These are phyloP conservation scores for Phytophthora lateralis DNA, from an alignment of 352 stramenopile genomes.

Conservation along the genomic window DNA sequence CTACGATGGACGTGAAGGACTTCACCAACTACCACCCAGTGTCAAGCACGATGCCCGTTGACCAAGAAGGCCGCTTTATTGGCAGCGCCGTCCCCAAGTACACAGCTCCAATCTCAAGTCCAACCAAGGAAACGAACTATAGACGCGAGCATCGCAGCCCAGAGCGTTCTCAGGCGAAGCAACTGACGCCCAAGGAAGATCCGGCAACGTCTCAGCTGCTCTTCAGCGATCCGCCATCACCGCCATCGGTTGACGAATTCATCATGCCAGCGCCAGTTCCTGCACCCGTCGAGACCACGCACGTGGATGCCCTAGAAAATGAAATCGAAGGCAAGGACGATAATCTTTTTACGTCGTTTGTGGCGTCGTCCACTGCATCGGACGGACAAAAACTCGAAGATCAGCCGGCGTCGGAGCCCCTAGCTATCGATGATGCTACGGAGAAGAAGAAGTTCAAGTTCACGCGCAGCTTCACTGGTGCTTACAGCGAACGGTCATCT, in stretches of 20 bases:
- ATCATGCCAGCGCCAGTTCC: slow-evolving; percentile 27
- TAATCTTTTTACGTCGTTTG: slow-evolving; percentile 40
- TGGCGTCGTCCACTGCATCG: slow-evolving; percentile 16
- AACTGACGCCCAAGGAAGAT: slow-evolving; percentile 27
- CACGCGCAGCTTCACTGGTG: slow-evolving; percentile 29
- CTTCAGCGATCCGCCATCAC: slow-evolving; percentile 37
- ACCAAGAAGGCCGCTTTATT: slow-evolving; percentile 73
- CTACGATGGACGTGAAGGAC: slow-evolving; percentile 79
- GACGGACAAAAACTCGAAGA: slow-evolving; percentile 16
- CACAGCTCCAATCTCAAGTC: slow-evolving; percentile 10
- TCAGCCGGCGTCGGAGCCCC: slow-evolving; percentile 28
- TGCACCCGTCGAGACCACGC: background rate
- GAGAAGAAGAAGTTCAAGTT: slow-evolving; percentile 54
- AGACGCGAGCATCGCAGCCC: slow-evolving; percentile 16
- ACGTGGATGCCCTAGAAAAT: slow-evolving; percentile 22
- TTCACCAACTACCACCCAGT: slow-evolving; percentile 71
- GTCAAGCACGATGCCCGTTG: slow-evolving; percentile 51
- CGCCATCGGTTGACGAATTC: slow-evolving; percentile 36
- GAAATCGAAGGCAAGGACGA: slow-evolving; percentile 33
- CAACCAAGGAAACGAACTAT: slow-evolving; percentile 13
- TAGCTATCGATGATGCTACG: slow-evolving; percentile 21
- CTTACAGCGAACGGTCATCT: slow-evolving; percentile 32
- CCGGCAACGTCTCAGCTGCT: slow-evolving; percentile 29
- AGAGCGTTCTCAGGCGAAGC: slow-evolving; percentile 11
- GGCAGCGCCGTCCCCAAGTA: slow-evolving; percentile 26